Conservation (phyloP, 2,329 filamentous ascomycete species). For the Colletotrichum euphorbiae region DNA sequence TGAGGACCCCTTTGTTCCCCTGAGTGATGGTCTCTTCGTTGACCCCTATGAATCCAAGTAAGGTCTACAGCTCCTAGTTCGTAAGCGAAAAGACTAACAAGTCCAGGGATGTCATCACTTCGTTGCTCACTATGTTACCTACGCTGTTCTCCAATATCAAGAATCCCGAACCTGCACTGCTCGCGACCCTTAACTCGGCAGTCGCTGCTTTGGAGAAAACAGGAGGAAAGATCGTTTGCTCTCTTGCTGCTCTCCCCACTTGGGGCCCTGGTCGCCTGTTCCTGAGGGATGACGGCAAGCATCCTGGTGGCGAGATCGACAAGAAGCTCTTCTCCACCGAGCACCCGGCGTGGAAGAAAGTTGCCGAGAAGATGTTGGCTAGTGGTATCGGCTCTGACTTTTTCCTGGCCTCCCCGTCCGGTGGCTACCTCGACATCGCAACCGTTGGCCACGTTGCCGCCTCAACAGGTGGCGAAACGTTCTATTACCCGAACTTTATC, state of each 20-base stretch:
- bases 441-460: constrained; percentile 90
- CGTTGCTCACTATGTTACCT: constrained; percentile 86
- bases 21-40: constrained; percentile 93
- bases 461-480: constrained; percentile 93
- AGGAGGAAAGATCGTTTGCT: constrained; percentile 92
- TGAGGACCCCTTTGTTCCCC: constrained; percentile 93
- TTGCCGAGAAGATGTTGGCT: constrained; percentile 88
- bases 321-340: constrained; percentile 94
- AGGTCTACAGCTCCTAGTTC: constrained; percentile 41
- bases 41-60: constrained; percentile 90
- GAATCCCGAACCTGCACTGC: constrained; percentile 88
- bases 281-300: constrained; percentile 88
- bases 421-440: constrained; percentile 91
- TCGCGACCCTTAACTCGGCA: constrained; percentile 86
- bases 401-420: constrained; percentile 91
- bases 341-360: constrained; percentile 87
- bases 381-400: constrained; percentile 91
- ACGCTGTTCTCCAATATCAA: constrained; percentile 89
- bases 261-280: constrained; percentile 90
- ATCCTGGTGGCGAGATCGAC: constrained; percentile 87
- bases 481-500: constrained; percentile 97
- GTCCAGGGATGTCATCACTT: constrained; percentile 78
- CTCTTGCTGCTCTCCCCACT: constrained; percentile 87
- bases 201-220: constrained; percentile 86
- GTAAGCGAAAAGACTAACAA: constrained; percentile 43